phyloP scores from a whole-genome alignment of 2,329 filamentous ascomycete genomes.

The Pseudogymnoascus sp. region DNA sequence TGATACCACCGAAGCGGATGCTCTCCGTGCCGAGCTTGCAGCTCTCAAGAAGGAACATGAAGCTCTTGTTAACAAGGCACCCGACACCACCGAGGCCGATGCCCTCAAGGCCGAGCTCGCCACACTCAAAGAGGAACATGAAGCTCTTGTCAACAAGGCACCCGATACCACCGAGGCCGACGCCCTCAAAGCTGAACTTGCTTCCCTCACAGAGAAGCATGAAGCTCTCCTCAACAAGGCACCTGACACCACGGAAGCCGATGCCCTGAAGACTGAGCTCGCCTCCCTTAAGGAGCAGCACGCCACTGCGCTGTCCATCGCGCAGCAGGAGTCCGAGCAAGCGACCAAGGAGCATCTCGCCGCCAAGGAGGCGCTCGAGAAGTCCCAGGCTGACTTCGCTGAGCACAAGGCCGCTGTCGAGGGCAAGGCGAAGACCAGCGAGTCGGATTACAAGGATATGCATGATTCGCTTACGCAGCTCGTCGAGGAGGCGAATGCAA shows the following conservation, averaged over 20 bases:
- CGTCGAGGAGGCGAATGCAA: constrained; percentile 44
- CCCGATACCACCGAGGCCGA: constrained; percentile 44
- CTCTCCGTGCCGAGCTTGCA: constrained; percentile 32
- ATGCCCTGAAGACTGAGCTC: constrained; percentile 44
- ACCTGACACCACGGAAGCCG: constrained; percentile 45
- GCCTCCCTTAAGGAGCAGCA: constrained; percentile 41
- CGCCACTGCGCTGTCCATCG: constrained; percentile 32
- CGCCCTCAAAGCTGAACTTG: constrained; percentile 48
- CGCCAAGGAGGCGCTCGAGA: constrained; percentile 29
- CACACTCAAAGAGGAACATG: constrained; percentile 27
- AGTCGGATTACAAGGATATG: constrained; percentile 54
- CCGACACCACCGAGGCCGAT: constrained; percentile 13
- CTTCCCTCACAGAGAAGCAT: constrained; percentile 29
- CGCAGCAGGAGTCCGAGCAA: constrained; percentile 28
- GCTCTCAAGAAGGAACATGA: constrained; percentile 34
- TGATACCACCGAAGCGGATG: constrained; percentile 44
- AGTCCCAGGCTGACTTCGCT: constrained; percentile 45
- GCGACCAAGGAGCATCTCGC: constrained; percentile 32
- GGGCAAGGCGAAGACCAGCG: constrained; percentile 44
- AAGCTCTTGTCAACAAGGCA: constrained; percentile 43
- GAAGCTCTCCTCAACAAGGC: constrained; percentile 49
- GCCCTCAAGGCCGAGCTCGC: not conserved
- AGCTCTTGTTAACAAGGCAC: constrained; percentile 16
- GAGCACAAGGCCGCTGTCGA: constrained; percentile 43
- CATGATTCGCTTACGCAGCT: constrained; percentile 53